Conservation (phyloP, 1,284 basidiomycete species). For the Bjerkandera adusta region DNA sequence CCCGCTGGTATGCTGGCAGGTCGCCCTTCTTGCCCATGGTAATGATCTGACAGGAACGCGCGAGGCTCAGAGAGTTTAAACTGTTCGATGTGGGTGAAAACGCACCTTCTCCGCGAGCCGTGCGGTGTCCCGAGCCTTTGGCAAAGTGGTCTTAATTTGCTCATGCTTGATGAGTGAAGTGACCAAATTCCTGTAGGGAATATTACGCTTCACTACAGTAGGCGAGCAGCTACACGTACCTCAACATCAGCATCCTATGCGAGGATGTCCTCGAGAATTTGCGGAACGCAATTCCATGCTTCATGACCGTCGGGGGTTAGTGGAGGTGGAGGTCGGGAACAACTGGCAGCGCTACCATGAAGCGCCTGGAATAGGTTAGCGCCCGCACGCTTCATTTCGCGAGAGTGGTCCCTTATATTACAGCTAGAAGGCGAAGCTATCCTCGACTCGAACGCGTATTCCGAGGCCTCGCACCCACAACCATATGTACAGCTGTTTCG, state of each 20-base stretch:
- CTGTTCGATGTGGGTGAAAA: neutral
- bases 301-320: conserved; percentile 50
- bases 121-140: conserved; percentile 93
- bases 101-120: conserved; percentile 90
- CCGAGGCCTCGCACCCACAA: no score
- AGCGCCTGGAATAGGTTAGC: no score
- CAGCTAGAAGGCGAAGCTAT: no score
- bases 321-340: conserved; percentile 2
- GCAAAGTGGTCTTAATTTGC: conserved; percentile 93
- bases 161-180: conserved; percentile 95
- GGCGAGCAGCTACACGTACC: conserved; percentile 44
- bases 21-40: conserved; percentile 84
- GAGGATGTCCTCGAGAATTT: conserved; percentile 87
- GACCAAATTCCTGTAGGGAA: conserved; percentile 78
- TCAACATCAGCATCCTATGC: conserved; percentile 84
- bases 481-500: no score
- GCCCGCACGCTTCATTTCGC: no score
- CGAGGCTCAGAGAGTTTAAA: neutral
- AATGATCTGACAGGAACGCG: conserved; percentile 61
- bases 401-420: no score
- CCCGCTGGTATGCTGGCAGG: conserved; percentile 60
- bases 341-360: no score
- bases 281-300: conserved; percentile 88
- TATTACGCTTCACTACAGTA: neutral
- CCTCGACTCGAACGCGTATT: no score